Evolutionary conservation across 306 rosid species (phyloP), one percentile per base, ranked within the genome.

Genomic region (Astragalus membranaceus): DNA sequence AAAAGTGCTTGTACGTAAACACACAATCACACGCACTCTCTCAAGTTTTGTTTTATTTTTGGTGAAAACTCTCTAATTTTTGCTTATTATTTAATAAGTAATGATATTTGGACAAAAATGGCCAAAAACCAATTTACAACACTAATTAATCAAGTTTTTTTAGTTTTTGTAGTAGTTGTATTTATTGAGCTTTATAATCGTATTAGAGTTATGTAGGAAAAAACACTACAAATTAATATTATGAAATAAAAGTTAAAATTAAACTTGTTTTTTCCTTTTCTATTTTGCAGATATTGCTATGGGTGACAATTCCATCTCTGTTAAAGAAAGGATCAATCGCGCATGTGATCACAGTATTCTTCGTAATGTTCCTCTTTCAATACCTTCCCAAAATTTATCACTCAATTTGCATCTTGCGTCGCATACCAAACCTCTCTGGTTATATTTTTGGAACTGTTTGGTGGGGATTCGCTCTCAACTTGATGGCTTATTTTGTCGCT

Each of bases 401-500:
- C 81, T 88, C 95, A 0, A 87, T 88, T 11, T 84, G 96, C 76
- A 77, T 85, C 13, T 46, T 94, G 75, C 95, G 99, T 9, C 92
- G 99, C 78, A 83, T 89, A 83, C 98, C 89, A 77, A 86, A 80
- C 55, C 85, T 85, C 61, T 77, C 96, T 1, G 96, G 96, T 73
- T 94, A 83, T 83, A 83, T 91, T 36, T 94, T 91, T 7, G 97
- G 95, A 26, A 94, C 97, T 0, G 88, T 88, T 69, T 94, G 99
- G 99, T 94, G 99, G 98, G 95, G 99, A 4, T 84, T 94, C 51
- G 95, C 99, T 47, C 96, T 94, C 66, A 94, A 94, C 78, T 46
- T 94, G 78, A 94, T 94, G 26, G 97, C 96, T 0, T 94, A 94
- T 56, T 94, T 94, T 36, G 99, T 94, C 16, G 99, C 99, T 10